Percentiles rank a stretch among this genome's conserved stretches.
Conservation (phyloP, 2,329 filamentous ascomycete genomes). For the Fusarium nelsonii region DNA sequence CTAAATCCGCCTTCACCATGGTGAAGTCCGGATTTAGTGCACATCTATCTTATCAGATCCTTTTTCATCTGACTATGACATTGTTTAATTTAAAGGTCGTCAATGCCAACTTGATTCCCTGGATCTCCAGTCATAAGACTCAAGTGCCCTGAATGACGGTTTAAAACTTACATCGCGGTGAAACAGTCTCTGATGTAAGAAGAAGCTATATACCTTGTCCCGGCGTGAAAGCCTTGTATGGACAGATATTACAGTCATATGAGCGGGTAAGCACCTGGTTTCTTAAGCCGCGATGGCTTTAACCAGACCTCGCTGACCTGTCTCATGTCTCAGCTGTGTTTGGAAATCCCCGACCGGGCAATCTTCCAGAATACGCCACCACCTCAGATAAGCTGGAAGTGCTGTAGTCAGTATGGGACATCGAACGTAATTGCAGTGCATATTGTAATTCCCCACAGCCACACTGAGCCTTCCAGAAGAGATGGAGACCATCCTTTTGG, state of each 20-base stretch:
- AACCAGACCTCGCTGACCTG: background rate
- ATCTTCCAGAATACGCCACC: background rate
- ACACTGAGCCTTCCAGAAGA: background rate
- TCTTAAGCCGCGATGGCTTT: background rate
- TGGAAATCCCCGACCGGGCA: background rate
- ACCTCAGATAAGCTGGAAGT: background rate
- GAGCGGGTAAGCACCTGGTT: background rate
- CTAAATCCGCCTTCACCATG: accelerated
- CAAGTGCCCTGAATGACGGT: too few species aligned
- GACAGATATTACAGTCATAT: too few species aligned
- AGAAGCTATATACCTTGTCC: too few species aligned
- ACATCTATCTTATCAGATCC: background rate
- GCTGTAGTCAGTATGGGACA: too few species aligned
- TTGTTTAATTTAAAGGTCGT: too few species aligned
- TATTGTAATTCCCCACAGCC: background rate
- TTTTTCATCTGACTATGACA: background rate
- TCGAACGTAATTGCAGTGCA: background rate
- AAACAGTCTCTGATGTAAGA: too few species aligned
- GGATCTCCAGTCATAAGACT: too few species aligned
- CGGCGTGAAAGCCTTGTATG: too few species aligned
- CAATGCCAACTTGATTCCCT: too few species aligned
- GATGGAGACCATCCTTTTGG: accelerated
- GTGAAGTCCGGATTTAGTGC: background rate
- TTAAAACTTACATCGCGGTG: too few species aligned
- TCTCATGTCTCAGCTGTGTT: background rate